Base-by-base conservation (phyloP, 2,329 filamentous ascomycete genomes). In the Reticulascus tulasneorum region DNA sequence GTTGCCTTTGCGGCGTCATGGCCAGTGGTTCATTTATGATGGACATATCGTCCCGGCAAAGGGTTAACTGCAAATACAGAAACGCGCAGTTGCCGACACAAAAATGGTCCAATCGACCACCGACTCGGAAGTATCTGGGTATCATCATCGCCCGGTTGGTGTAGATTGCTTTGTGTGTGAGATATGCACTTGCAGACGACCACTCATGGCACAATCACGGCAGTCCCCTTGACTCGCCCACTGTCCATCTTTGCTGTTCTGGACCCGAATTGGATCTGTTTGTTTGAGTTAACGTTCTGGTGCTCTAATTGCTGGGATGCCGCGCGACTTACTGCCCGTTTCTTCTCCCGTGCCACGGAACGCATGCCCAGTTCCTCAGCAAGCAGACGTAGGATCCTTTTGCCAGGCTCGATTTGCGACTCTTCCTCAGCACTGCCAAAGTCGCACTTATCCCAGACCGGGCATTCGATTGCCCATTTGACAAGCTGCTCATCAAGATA, bases 401-500 rank as follows among this genome's bases (percentile, higher is more conserved):
- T 98, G 12, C 81, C 88, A 0, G 86, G 75, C 47, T 94, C 88
- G 7, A 91, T 66, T 11, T 59, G 53, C 4, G 50, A 45, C 30
- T 46, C 46, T 8, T 37, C 48, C 23, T 45, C 46, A 7, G 35
- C 9, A 12, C 21, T 13, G 1, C 33, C 35, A 57, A 96, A 97
- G 29, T 91, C 88, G 50, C 89, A 96, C 57, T 97, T 97, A 40
- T 86, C 78, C 74, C 79, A 86, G 0, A 91, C 82, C 0, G 88
- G 84, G 17, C 73, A 68, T 27, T 68, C 69, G 18, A 97, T 74
- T 7, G 86, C 85, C 78, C 89, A 93, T 18, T 71, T 71, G n/a
- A 96, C 81, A 28, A 98, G 74, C 4, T 77, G 69, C 60, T 98
- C 93, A 44, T 97, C 93, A 0, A 98, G 73, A 52, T 79, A 98